Evolutionary conservation across 1,284 basidiomycete genomes (phyloP), one percentile per base, ranked within the genome.

Genomic region (Gomphus sp.): DNA sequence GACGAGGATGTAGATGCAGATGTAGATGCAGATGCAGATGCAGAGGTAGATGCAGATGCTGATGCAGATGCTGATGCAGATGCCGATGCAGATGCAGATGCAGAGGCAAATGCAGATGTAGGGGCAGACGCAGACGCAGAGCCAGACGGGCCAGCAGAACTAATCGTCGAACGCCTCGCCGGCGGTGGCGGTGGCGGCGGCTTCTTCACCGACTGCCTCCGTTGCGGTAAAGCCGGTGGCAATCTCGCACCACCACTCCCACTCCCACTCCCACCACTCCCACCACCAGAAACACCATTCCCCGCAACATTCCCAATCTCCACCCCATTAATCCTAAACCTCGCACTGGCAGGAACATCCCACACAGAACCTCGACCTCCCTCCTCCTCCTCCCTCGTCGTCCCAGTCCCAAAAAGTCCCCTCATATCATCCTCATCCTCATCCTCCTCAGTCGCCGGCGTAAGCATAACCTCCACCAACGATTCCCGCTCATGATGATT

Each of bases 141-240:
- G 10, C 18, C 5, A 6, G 44, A 45, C 16, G 39, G 18, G 14
- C 8, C 14, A 10, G n/a, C 34, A 9, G 41, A 7, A 33, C 54
- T 41, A 10, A 47, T 33, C 5, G 44, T 43, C 2, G 34, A 31
- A 16, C 58, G 58, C 12, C 64, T 61, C 16, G 48, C 53, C 22
- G 63, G 28, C n/a, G 63, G 60, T 3, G 62, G 64, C 18, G 62
- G 64, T 8, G 62, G 62, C 6, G 52, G 59, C 2, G 55, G 49
- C n/a, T 53, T 50, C 33, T 52, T 59, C n/a, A 37, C 33, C 12
- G 58, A 34, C 11, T 54, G 34, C 36, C 43, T 51, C 3, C 64
- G 59, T n/a, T 60, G 53, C 8, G 64, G 64, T 31, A 60, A 55
- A 11, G 64, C 61, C 3, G 64, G 64, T 1, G 64, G 64, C 33